A percentile compares a stretch with the other conserved stretches of the same genome.
Evolutionary conservation across 106 monocot genomes (phyloP).

Genomic region (Dendrobium officinale): DNA sequence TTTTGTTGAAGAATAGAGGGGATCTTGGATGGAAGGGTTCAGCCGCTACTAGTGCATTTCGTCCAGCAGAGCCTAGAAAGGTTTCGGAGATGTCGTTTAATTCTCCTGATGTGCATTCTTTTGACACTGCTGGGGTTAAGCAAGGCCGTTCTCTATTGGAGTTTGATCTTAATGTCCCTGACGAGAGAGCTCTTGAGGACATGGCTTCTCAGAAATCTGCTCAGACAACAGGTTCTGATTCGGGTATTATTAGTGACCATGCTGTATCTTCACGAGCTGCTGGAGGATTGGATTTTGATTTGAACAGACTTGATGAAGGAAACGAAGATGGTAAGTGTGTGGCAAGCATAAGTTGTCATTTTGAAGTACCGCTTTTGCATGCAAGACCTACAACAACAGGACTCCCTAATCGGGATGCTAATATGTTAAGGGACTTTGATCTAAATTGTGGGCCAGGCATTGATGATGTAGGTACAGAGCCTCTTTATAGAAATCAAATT

Average conservation of each 20-base stretch:
- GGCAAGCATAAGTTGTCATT: conserved; percentile 16
- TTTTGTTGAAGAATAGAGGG: conserved; percentile 33
- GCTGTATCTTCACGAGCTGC: conserved; percentile 8
- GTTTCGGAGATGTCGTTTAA: conserved; percentile 44
- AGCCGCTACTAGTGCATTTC: conserved; percentile 81
- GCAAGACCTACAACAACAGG: conserved; percentile 18
- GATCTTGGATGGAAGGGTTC: conserved; percentile 78
- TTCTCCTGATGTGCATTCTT: conserved; percentile 24
- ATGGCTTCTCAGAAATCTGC: conserved; percentile 25
- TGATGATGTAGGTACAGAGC: conserved; percentile 35
- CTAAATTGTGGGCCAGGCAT: conserved; percentile 52
- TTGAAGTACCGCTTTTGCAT: conserved; percentile 23
- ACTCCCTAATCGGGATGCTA: conserved; percentile 22
- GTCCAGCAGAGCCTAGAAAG: conserved; percentile 72
- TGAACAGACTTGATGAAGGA: conserved; percentile 57
- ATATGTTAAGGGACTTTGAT: conserved; percentile 47
- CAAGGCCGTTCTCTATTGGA: conserved; percentile 27
- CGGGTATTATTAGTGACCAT: conserved; percentile 23
- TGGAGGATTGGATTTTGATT: conserved; percentile 55
- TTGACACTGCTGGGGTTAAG: conserved; percentile 17
- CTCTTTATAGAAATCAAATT: conserved; percentile 15
- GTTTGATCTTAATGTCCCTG: conserved; percentile 72
- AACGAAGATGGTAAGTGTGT: conserved; percentile 26
- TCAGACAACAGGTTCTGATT: conserved; percentile 20
- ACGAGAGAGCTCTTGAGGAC: conserved; percentile 55